phyloP scores from a whole-genome alignment of 768 basidiomycete species.

The Chlorophyllum brunneum region DNA sequence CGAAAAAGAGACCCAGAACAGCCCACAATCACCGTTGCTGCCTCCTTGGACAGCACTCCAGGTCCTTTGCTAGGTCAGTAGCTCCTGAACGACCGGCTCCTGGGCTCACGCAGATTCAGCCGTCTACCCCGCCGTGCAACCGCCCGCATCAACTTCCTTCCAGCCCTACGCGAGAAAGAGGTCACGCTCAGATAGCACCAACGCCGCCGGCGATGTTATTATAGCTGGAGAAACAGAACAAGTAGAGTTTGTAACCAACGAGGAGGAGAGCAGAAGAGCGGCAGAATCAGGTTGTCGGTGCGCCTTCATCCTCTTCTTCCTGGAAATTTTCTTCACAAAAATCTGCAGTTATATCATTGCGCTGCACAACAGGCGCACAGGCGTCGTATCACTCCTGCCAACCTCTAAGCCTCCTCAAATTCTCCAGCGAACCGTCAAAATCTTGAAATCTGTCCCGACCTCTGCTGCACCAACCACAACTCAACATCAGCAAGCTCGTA shows the following conservation, averaged over 20 bases:
- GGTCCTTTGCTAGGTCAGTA: slow-evolving; percentile 37
- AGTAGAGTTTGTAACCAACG: slow-evolving; percentile 75
- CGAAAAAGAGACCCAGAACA: slow-evolving; percentile 32
- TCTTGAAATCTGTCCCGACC: slow-evolving; percentile 63
- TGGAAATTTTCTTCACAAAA: slow-evolving; percentile 2
- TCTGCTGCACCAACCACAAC: slow-evolving; percentile 44
- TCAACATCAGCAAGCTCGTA: slow-evolving; percentile 61
- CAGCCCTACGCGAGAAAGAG: slow-evolving; percentile 51
- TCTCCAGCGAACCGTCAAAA: slow-evolving; percentile 77
- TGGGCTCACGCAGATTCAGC: slow-evolving; percentile 18
- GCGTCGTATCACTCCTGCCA: slow-evolving; percentile 65
- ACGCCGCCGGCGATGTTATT: slow-evolving; percentile 33
- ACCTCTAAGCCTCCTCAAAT: slow-evolving; percentile 63
- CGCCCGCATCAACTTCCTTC: slow-evolving; percentile 58
- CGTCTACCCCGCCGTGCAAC: slow-evolving; percentile 59
- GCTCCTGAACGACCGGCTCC: not conserved
- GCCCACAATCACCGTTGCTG: slow-evolving; percentile 26
- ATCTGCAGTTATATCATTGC: slow-evolving; percentile 73
- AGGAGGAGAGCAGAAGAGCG: slow-evolving; percentile 44
- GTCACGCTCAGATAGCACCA: slow-evolving; percentile 25
- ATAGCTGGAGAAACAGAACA: slow-evolving; percentile 82
- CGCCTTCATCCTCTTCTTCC: slow-evolving; percentile 21
- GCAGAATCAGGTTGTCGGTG: slow-evolving; percentile 68
- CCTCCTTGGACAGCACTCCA: slow-evolving; percentile 25
- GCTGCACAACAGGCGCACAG: slow-evolving; percentile 73